Percentiles rank a stretch among this genome's conserved stretches.
These are phyloP conservation scores for Colletotrichum sidae DNA, from an alignment of 2,329 filamentous ascomycete species.

Conservation along the genomic window DNA sequence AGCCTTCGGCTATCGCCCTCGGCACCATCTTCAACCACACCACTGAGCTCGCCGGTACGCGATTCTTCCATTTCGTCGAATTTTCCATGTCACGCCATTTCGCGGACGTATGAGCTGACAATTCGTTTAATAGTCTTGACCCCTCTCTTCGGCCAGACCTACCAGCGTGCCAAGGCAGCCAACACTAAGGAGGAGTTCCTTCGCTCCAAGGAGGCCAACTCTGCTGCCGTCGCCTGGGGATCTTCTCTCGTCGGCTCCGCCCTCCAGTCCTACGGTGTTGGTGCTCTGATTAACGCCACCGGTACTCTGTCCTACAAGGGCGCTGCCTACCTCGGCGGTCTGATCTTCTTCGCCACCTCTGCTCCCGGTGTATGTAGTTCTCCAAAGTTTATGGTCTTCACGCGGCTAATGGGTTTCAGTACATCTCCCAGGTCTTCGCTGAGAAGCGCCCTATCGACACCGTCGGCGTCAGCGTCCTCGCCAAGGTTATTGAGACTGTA, in stretches of 20 bases:
- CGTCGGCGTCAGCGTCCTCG: conserved; percentile 84
- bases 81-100: neutral
- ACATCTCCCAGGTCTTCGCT: conserved; percentile 86
- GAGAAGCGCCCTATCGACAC: conserved; percentile 95
- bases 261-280: conserved; percentile 89
- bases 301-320: conserved; percentile 97
- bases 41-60: conserved; percentile 77
- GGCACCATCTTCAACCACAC: conserved; percentile 97
- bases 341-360: conserved; percentile 92
- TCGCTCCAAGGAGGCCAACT: conserved; percentile 90
- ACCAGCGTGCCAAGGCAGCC: conserved; percentile 89
- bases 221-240: conserved; percentile 89
- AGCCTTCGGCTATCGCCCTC: conserved; percentile 97
- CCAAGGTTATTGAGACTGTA: conserved; percentile 92
- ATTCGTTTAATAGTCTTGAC: conserved; percentile 68
- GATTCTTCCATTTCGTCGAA: neutral
- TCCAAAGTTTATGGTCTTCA: neutral
- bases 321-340: conserved; percentile 88
- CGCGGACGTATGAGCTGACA: conserved; percentile 14
- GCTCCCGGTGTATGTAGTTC: conserved; percentile 76
- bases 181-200: conserved; percentile 98
- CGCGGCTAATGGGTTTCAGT: conserved; percentile 59
- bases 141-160: conserved; percentile 93
- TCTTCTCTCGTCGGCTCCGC: conserved; percentile 90
- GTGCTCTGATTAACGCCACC: conserved; percentile 92